phyloP scores from a whole-genome alignment of 2,329 filamentous ascomycete species.

The Fusarium piperis region DNA sequence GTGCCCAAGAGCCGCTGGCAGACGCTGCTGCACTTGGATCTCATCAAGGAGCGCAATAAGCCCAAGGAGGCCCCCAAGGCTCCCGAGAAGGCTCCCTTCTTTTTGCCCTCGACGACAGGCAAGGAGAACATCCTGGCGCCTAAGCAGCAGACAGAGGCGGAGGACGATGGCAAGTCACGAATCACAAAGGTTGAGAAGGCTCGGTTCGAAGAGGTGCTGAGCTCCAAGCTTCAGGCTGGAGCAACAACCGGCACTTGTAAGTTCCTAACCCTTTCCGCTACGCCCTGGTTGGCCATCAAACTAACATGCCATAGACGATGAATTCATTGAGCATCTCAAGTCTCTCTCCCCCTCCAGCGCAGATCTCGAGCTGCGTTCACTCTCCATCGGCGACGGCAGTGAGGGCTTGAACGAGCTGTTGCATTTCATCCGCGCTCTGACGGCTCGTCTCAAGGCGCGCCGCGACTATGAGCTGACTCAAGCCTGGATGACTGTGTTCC shows the following conservation, averaged over 20 bases:
- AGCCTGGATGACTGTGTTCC: slow-evolving; percentile 96
- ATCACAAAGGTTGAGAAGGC: slow-evolving; percentile 73
- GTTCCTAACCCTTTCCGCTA: slow-evolving; percentile 40
- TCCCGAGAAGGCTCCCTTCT: slow-evolving; percentile 95
- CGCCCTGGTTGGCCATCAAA: neutral
- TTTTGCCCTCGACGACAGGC: slow-evolving; percentile 75
- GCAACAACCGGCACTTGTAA: slow-evolving; percentile 69
- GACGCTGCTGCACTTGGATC: slow-evolving; percentile 88
- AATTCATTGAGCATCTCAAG: slow-evolving; percentile 82
- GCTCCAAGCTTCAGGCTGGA: slow-evolving; percentile 64
- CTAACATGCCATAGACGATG: slow-evolving; percentile 58
- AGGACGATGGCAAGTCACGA: slow-evolving; percentile 66
- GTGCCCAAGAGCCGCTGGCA: slow-evolving; percentile 95
- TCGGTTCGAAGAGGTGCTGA: slow-evolving; percentile 67
- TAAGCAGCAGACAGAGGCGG: slow-evolving; percentile 45
- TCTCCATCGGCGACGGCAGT: slow-evolving; percentile 61
- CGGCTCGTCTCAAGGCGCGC: slow-evolving; percentile 71
- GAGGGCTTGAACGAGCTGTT: slow-evolving; percentile 74
- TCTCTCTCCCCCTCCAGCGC: slow-evolving; percentile 83
- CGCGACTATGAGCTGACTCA: slow-evolving; percentile 94
- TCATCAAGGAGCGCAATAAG: slow-evolving; percentile 94
- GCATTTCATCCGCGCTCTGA: slow-evolving; percentile 84
- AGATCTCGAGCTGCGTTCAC: slow-evolving; percentile 89
- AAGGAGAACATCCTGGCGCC: slow-evolving; percentile 55
- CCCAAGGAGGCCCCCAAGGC: slow-evolving; percentile 90